phyloP scores from a whole-genome alignment of 768 basidiomycete genomes.

The Artomyces pyxidatus region DNA sequence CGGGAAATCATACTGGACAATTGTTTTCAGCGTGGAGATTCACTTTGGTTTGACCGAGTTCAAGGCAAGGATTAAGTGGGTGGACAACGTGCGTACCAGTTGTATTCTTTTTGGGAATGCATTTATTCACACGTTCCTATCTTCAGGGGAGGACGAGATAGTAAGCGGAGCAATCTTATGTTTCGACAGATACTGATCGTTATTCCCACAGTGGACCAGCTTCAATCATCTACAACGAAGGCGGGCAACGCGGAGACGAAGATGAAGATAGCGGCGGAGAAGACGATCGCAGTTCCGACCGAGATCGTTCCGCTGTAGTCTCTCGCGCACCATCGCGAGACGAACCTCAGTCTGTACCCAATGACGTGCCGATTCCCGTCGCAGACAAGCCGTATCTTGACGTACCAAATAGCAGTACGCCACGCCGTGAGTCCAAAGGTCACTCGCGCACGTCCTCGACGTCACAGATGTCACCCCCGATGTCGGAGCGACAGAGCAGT shows the following conservation, averaged over 20 bases:
- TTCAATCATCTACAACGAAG: slow-evolving; percentile 75
- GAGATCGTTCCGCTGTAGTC: slow-evolving; percentile 34
- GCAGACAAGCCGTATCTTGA: slow-evolving; percentile 21
- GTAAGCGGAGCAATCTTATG: slow-evolving; percentile 35
- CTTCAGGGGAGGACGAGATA: slow-evolving; percentile 60
- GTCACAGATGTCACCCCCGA: slow-evolving; percentile 15
- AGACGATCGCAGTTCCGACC: slow-evolving; percentile 41
- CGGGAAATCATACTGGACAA: slow-evolving; percentile 74
- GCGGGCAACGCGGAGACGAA: slow-evolving; percentile 65
- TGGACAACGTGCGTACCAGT: slow-evolving; percentile 53
- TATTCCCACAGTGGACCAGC: slow-evolving; percentile 54
- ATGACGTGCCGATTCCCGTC: slow-evolving; percentile 21
- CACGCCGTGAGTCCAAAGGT: no score
- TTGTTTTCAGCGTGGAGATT: slow-evolving; percentile 78
- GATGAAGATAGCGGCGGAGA: slow-evolving; percentile 65
- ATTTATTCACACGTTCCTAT: slow-evolving; percentile 1
- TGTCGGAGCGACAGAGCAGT: slow-evolving; percentile 16
- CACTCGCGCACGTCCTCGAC: slow-evolving; percentile 15
- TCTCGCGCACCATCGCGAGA: slow-evolving; percentile 50
- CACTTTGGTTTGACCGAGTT: slow-evolving; percentile 81
- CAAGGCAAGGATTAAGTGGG: slow-evolving; percentile 76
- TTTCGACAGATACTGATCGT: slow-evolving; percentile 1
- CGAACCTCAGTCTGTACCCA: slow-evolving; percentile 21
- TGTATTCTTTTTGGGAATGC: background rate
- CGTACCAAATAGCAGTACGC: slow-evolving; percentile 13